Evolutionary conservation across 2,329 filamentous ascomycete genomes (phyloP).

Genomic region (Fusarium fracticaudum): DNA sequence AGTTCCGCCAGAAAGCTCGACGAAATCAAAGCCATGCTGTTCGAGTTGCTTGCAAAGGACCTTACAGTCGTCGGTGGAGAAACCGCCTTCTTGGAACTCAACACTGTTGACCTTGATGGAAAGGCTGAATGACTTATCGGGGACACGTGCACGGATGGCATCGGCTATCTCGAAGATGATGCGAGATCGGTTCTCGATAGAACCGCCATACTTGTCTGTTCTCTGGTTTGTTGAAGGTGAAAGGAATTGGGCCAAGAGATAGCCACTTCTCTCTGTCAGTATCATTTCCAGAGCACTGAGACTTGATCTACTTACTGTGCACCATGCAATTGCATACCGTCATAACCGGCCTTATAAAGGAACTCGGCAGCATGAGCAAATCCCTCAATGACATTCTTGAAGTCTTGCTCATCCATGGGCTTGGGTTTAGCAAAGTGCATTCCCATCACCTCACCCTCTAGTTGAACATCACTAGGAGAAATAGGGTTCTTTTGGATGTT

Average conservation of each 20-base stretch:
- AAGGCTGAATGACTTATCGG: constrained; percentile 51
- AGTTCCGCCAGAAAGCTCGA: constrained; percentile 70
- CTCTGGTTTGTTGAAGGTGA: constrained; percentile 59
- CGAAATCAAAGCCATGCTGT: constrained; percentile 61
- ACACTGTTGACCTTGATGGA: constrained; percentile 67
- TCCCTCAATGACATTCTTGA: constrained; percentile 65
- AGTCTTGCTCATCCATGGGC: constrained; percentile 63
- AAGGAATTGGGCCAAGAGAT: constrained; percentile 64
- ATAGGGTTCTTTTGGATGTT: constrained; percentile 49
- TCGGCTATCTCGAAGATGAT: constrained; percentile 57
- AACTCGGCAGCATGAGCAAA: constrained; percentile 71
- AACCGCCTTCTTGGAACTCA: constrained; percentile 64
- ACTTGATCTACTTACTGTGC: constrained; percentile 51
- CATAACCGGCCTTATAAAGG: constrained; percentile 68
- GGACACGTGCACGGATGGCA: constrained; percentile 46
- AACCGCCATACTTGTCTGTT: constrained; percentile 61
- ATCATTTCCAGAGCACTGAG: accelerated
- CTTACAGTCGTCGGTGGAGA: constrained; percentile 61
- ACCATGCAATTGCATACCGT: constrained; percentile 60
- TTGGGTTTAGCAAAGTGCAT: constrained; percentile 58
- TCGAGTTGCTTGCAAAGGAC: constrained; percentile 60
- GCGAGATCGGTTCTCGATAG: constrained; percentile 55
- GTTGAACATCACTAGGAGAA: constrained; percentile 52
- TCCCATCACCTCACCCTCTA: constrained; percentile 40
- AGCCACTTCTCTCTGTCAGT: constrained; percentile 48